Evolutionary conservation across 2,329 filamentous ascomycete species (phyloP).

Genomic region (Cladosporium sp.): DNA sequence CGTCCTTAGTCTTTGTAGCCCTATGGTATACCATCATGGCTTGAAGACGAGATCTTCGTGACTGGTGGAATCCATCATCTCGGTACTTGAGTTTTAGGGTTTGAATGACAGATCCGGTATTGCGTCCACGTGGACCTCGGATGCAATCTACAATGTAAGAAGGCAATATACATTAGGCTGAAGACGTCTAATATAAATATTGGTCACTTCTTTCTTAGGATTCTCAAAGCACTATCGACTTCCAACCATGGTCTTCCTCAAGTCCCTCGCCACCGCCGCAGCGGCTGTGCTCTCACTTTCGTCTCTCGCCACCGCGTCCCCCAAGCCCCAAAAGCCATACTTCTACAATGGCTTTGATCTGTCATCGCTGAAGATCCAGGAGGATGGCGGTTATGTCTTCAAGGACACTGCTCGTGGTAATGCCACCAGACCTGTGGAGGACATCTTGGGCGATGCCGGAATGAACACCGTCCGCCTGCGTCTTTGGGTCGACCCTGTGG

Average conservation of each 20-base stretch:
- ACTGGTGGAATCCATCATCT: conserved; percentile 10
- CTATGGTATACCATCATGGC: conserved; percentile 6
- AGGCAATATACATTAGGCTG: background rate
- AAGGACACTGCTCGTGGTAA: conserved; percentile 43
- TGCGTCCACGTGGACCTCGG: conserved; percentile 12
- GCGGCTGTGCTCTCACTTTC: conserved; percentile 10
- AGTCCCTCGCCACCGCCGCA: background rate
- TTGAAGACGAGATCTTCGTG: background rate
- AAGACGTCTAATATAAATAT: background rate
- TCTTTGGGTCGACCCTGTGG: conserved; percentile 37
- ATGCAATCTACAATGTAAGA: background rate
- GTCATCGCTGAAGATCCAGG: conserved; percentile 41
- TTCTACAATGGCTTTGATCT: conserved; percentile 46
- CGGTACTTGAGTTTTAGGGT: conserved; percentile 13
- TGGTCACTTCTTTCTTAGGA: background rate
- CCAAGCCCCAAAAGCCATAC: conserved; percentile 24
- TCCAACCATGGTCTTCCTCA: conserved; percentile 4
- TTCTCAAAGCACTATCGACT: background rate
- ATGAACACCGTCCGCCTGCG: conserved; percentile 40
- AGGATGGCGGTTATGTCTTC: conserved; percentile 42
- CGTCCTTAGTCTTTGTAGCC: background rate
- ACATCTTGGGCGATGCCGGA: conserved; percentile 40
- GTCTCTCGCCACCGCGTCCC: conserved; percentile 3
- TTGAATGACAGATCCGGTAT: background rate
- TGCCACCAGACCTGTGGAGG: conserved; percentile 39